Conservation (phyloP, 345 rosid species). For the Salix dunnii region DNA sequence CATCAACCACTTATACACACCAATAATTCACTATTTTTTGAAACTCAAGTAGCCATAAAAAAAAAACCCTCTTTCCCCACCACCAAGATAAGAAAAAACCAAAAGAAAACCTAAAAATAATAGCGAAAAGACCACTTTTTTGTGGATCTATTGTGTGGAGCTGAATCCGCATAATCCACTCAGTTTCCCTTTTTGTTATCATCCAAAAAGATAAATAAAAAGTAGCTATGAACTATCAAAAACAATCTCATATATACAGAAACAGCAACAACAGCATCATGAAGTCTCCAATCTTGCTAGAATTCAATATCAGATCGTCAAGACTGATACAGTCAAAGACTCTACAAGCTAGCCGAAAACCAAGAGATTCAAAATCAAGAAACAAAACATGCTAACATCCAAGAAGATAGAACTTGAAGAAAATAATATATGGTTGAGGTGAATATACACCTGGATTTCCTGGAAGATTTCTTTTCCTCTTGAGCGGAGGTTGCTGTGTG, state of each 20-base stretch:
- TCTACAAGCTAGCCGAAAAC: background rate
- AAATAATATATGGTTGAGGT: background rate
- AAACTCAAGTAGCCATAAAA: background rate
- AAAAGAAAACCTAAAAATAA: background rate
- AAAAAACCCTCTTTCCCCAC: background rate
- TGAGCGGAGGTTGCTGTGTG: conserved; percentile 18
- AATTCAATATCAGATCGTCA: background rate
- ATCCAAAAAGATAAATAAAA: background rate
- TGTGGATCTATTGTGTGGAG: background rate
- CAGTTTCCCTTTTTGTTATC: conserved; percentile 7
- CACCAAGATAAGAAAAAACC: background rate
- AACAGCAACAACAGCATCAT: too few species aligned
- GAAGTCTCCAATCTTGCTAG: too few species aligned
- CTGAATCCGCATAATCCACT: conserved; percentile 2
- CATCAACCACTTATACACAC: conserved; percentile 19
- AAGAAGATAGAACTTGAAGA: background rate
- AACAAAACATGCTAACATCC: background rate
- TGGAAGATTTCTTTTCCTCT: conserved; percentile 44
- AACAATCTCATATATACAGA: too few species aligned
- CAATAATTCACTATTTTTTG: conserved; percentile 32
- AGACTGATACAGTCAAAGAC: background rate
- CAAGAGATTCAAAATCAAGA: background rate
- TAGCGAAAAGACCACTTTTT: background rate
- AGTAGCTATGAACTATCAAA: background rate
- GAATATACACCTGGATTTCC: conserved; percentile 38